A percentile compares a stretch with the other conserved stretches of the same genome.
Evolutionary conservation across 1,284 basidiomycete species (phyloP).

Genomic region (Tranzscheliella williamsii): DNA sequence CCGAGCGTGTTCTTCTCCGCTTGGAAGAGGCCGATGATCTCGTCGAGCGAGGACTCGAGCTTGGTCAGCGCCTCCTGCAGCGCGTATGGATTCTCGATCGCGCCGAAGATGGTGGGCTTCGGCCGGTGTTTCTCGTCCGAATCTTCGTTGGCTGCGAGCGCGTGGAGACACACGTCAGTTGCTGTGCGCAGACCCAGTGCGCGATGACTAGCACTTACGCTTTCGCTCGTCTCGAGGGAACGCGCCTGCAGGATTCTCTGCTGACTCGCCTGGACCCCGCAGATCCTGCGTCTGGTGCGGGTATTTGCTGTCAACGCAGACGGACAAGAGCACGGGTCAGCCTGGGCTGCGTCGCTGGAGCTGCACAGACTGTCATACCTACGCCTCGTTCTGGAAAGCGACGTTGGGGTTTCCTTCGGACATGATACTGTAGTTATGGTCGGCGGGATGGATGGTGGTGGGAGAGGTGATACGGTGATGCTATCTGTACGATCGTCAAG

Average conservation of each 20-base stretch:
- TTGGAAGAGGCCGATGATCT: slow-evolving; percentile 47
- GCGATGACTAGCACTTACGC: slow-evolving; percentile 5
- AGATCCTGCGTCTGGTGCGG: slow-evolving; percentile 27
- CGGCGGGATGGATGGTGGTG: too few relatives aligned
- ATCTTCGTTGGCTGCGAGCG: slow-evolving; percentile 19
- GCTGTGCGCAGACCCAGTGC: too few relatives aligned
- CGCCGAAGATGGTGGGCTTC: slow-evolving; percentile 35
- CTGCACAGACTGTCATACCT: slow-evolving; percentile 3
- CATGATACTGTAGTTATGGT: slow-evolving; percentile 7
- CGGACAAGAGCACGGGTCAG: neutral
- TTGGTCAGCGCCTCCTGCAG: slow-evolving; percentile 43
- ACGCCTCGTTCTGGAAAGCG: slow-evolving; percentile 43
- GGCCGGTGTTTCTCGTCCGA: slow-evolving; percentile 22
- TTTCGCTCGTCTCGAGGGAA: slow-evolving; percentile 29
- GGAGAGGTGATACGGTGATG: too few relatives aligned
- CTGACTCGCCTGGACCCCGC: slow-evolving; percentile 26
- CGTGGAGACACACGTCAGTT: too few relatives aligned
- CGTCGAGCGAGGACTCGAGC: slow-evolving; percentile 44
- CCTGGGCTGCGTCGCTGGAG: neutral
- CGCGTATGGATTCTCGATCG: slow-evolving; percentile 53
- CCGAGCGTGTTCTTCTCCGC: slow-evolving; percentile 47
- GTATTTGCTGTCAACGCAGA: slow-evolving; percentile 14
- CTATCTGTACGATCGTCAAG: too few relatives aligned
- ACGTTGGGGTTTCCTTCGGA: slow-evolving; percentile 37
- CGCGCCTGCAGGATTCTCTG: slow-evolving; percentile 39